These are phyloP conservation scores for Plasmodium relictum DNA, from an alignment of 169 alveolate species.

Conservation along the genomic window DNA sequence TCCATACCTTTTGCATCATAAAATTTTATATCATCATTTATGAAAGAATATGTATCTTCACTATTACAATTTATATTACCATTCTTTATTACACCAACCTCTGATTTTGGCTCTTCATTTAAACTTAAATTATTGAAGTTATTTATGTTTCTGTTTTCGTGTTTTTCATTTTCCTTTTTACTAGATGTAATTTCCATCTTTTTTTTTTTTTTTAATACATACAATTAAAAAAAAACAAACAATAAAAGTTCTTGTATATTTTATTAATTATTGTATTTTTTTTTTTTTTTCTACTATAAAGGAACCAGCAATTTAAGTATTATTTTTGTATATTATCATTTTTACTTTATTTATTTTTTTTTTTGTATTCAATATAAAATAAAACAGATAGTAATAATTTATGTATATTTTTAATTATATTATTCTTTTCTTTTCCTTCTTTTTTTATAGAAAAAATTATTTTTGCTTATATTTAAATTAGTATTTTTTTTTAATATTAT, in stretches of 20 bases:
- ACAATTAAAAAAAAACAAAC: background rate
- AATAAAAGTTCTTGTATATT: background rate
- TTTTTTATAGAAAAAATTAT: too few relatives aligned
- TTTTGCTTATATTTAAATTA: too few relatives aligned
- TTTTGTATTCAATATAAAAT: background rate
- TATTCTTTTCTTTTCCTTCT: too few relatives aligned
- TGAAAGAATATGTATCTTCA: background rate
- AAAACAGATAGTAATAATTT: background rate
- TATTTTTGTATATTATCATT: background rate
- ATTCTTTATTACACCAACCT: conserved; percentile 15
- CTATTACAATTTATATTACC: background rate
- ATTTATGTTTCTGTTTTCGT: conserved; percentile 28
- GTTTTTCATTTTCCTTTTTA: conserved; percentile 34
- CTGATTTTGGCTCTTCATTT: conserved; percentile 13
- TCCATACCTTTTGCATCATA: conserved; percentile 43
- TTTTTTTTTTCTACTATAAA: background rate
- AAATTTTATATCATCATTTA: conserved; percentile 34
- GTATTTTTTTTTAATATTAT: too few relatives aligned
- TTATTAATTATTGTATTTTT: background rate
- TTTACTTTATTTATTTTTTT: background rate
- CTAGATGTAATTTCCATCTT: conserved; percentile 53
- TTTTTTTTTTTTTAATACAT: conserved; percentile 1
- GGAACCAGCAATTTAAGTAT: background rate
- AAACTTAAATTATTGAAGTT: background rate
- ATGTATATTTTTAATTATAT: too few relatives aligned